Evolutionary conservation across 495 filamentous ascomycete species (phyloP), one percentile per base, ranked within the genome.

Genomic region (Penicillium coffeae): DNA sequence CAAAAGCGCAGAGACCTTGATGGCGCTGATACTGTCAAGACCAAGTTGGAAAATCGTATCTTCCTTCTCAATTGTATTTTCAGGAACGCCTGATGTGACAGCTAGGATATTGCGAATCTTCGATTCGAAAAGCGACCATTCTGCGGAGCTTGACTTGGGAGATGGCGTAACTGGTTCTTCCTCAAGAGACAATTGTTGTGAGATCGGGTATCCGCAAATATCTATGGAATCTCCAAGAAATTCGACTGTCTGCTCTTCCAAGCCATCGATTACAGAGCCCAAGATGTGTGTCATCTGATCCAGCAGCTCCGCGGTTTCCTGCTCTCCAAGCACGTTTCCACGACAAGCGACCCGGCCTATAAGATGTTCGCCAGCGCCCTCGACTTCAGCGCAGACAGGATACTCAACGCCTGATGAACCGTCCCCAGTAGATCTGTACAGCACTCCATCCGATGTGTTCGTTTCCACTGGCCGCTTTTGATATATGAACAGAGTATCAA

Each of bases 401-500:
- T 89, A 92, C 48, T 91, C 88, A 15, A 88, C 80, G 40, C 79
- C 73, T 0, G 87, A 80, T 9, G 58, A 59, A 9, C 83, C 44
- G 21, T 4, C 79, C 21, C 77, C 71, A 5, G 83, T 63, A 15
- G 85, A 85, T 37, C 65, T 68, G 53, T 84, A 79, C 6, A 85
- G 65, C 14, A 54, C 12, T 6, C 16, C 21, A 12, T 14, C 30
- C 5, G 19, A 12, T 3, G 21, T 12, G 3, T 32, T 12, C 8
- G n/a, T n/a, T 10, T 48, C 55, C 0, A 36, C 27, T 3, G 58
- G 55, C 35, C 58, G 60, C 48, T 81, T 80, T 56, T 94, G 86
- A 54, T 94, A 96, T 0, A 90, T 85, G 57, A 96, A 95, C 4
- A 97, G 71, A 0, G 78, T 86, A 56, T 95, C 89, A 55, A 96